Evolutionary conservation across 352 stramenopile genomes (phyloP), one percentile per base, ranked within the genome.

Genomic region (Pythium dissimile): DNA sequence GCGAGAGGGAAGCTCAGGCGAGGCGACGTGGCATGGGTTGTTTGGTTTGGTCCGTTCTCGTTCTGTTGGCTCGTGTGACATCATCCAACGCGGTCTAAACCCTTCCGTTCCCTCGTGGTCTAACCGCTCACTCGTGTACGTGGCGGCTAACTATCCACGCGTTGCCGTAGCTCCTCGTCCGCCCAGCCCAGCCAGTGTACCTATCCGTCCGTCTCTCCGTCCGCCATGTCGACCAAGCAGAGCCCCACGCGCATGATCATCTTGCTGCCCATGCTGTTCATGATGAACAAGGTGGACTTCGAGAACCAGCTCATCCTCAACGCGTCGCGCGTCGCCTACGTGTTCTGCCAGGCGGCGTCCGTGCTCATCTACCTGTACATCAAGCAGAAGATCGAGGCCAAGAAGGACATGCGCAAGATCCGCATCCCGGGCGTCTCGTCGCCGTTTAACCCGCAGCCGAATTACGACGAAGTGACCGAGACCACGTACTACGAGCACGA

Each of bases 281-380:
- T 93, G 46, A 93, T 93, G 80, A 76, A 76, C 49, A 91, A 93
- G 59, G 77, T 93, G 43, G 81, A 93, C 66, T 93, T 91, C 59
- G 84, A 93, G 66, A 87, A 89, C 67, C 56, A 71, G 45, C 20
- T 62, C 15, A 88, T 84, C 50, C 71, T 91, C 12, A 71, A 84
- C 59, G 61, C 69, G 5, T 83, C 84, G 42, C 84, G 84, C 44
- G 81, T 57, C 16, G 74, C 77, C 43, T 93, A 89, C 66, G 47
- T 88, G 7, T 57, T 84, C 38, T 82, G 73, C 47, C 84, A 93
- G 45, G 46, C 73, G 10, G 60, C 77, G 24, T 82, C 81, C 41
- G 61, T 93, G 24, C 66, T 86, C n/a, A 54, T 79, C 1, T 83
- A 75, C 18, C 49, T 88, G 21, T 90, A 87, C 67, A 82, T 90